Base-by-base conservation (phyloP, 2,329 filamentous ascomycete genomes). In the Diaporthe vaccinii region DNA sequence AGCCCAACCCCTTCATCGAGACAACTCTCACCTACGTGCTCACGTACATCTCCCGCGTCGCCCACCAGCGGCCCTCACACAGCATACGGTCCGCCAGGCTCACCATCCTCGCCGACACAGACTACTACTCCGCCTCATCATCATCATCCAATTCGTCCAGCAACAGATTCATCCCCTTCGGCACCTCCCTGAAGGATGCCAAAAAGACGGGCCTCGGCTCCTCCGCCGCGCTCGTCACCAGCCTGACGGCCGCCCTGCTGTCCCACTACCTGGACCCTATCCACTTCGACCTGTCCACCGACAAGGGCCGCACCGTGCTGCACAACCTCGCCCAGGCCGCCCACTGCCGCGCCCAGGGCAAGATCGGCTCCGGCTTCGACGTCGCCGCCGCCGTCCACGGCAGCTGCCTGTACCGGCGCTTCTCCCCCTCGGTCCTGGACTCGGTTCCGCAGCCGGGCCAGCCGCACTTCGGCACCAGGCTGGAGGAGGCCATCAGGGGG, bases 131-230 rank as follows among this genome's bases (percentile, higher is more conserved):
- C 6, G 91, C 93, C 76, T 88, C 92, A 20, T 70, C 79, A 49
- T 72, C 76, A 77, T 83, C 73, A 76, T 72, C 76, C 80, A 78
- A 31, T 62, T 62, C 75, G 12, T 25, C 73, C 15, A 59, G 62
- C 75, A 84, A 80, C 22, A 91, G 91, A 77, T 98, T 98, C 86
- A 89, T 91, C 77, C 90, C 93, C 82, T 98, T 98, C 85, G 89
- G 90, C 58, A 92, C 96, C 22, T 90, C 92, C 8, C 90, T 99
- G 49, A 86, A 89, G 75, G 89, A 92, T 77, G 96, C 96, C 22
- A 94, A 98, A 89, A 99, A 99, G 87, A 99, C 97, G 0, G 97
- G 97, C 2, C 91, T 99, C 41, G 97, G 97, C 75, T 98, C 96
- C 15, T 98, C 96, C 1, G 97, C 97, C 5, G 97, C 97, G 5